These are phyloP conservation scores for Wallacemonas sp. DNA, from an alignment of 208 protist genomes.

Conservation along the genomic window DNA sequence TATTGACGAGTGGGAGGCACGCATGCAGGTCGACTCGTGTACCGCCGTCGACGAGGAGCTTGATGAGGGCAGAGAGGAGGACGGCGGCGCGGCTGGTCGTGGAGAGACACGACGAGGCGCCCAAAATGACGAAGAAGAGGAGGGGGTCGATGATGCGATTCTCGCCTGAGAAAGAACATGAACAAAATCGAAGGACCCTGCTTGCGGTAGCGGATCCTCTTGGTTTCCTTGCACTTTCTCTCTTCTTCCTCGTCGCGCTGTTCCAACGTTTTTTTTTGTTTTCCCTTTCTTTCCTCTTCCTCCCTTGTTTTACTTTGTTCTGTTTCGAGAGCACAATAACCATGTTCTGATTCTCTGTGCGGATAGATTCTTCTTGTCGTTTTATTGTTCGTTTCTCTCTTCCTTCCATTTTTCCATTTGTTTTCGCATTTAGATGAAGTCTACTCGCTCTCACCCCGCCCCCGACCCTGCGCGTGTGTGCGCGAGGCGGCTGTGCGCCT, in stretches of 20 bases:
- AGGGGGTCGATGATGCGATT: not conserved
- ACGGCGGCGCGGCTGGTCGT: conserved; percentile 13
- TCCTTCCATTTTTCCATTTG: not conserved
- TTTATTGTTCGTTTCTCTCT: not conserved
- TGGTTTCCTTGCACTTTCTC: conserved; percentile 12
- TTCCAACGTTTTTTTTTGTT: not conserved
- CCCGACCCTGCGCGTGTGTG: too few relatives aligned
- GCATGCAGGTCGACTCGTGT: conserved; percentile 59
- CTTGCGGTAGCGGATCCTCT: not conserved
- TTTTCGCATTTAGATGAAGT: too few relatives aligned
- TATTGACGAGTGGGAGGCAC: conserved; percentile 87
- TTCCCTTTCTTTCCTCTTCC: not conserved
- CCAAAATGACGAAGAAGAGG: conserved; percentile 7
- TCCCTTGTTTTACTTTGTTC: conserved; percentile 11
- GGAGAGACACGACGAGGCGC: conserved; percentile 3
- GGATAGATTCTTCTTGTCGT: not conserved
- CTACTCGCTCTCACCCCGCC: too few relatives aligned
- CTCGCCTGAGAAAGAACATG: too few relatives aligned
- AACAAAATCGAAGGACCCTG: too few relatives aligned
- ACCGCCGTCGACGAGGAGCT: conserved; percentile 20
- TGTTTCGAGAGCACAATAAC: not conserved
- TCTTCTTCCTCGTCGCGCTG: conserved; percentile 17
- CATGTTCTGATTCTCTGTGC: not conserved
- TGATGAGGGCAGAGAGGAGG: conserved; percentile 19
- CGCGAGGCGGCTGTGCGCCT: too few relatives aligned